phyloP scores from a whole-genome alignment of 306 rosid genomes.

The Trichosanthes truncata region DNA sequence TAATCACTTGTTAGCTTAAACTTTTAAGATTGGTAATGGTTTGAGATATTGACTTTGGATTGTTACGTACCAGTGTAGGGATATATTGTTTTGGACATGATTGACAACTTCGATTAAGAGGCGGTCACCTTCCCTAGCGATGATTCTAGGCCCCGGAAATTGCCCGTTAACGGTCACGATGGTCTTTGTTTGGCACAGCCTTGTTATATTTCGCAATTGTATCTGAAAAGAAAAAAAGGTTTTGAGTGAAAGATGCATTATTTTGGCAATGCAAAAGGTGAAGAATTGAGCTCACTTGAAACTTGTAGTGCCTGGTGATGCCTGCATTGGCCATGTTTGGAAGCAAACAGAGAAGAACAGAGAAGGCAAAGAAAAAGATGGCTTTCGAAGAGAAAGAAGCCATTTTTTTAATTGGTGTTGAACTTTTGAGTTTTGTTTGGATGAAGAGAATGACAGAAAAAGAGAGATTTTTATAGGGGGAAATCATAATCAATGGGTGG shows the following conservation, averaged over 20 bases:
- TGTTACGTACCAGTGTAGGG: slow-evolving; percentile 45
- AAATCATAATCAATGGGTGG: slow-evolving; percentile 9
- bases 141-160: slow-evolving; percentile 55
- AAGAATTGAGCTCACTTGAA: slow-evolving; percentile 25
- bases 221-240: slow-evolving; percentile 20
- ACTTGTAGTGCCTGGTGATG: slow-evolving; percentile 58
- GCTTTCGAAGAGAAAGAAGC: slow-evolving; percentile 8
- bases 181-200: slow-evolving; percentile 67
- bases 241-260: background rate
- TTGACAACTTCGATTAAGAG: slow-evolving; percentile 49
- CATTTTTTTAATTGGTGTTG: background rate
- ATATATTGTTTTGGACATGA: slow-evolving; percentile 42
- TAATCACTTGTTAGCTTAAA: background rate
- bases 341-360: slow-evolving; percentile 21
- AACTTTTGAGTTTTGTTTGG: background rate
- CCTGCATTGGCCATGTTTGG: slow-evolving; percentile 33
- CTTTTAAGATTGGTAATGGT: background rate
- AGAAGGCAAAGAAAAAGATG: slow-evolving; percentile 16
- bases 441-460: slow-evolving; percentile 22
- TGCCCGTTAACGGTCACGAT: slow-evolving; percentile 56
- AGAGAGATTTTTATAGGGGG: slow-evolving; percentile 27
- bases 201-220: slow-evolving; percentile 44
- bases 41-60: background rate
- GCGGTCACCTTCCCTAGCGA: slow-evolving; percentile 76
- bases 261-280: background rate